Base-by-base conservation (phyloP, 1,139 yeast genomes). In the Debaryomyces fabryi region DNA sequence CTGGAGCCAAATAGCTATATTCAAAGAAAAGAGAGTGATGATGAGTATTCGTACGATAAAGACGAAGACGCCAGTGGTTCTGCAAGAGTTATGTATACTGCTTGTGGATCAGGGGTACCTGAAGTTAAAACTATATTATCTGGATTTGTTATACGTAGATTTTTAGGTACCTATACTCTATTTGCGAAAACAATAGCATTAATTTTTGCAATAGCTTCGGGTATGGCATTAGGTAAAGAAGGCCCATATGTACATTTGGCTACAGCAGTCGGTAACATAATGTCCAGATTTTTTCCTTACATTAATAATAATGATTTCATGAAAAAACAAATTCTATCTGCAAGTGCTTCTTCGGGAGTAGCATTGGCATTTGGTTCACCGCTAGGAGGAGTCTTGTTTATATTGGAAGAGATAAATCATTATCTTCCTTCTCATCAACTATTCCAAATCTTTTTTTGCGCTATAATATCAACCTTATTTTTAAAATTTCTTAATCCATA, bases 161-260 rank as follows among this genome's bases (percentile, higher is more conserved):
- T 79, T 54, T 64, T 83, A 42, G 87, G 88, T 3, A 67, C 81
- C 3, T 76, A 77, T 53, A 81, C 88, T 0, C 68, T 83, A 15
- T 43, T 81, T 27, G 69, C 79, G 48, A 83, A 83, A 60, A 71
- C 84, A 0, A 54, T 72, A 4, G 81, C 83, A 0, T 63, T 83
- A 35, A 69, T 82, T 2, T 70, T 83, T 34, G 83, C 87, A 1
- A 82, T 85, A 47, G 86, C 88, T 0, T 82, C 88, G 0, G 89
- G 89, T 0, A 68, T 84, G 69, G 70, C 83, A 13, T 68, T 85
- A 16, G 90, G 90, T 0, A 85, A 85, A 64, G 90, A 85, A 56
- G 90, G 88, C 2, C 90, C 90, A 0, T 83, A 81, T 60, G 90
- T 85, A 29, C 90, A 85, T 62, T 72, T 84, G 49, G 87, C 90